phyloP scores from a whole-genome alignment of 208 protist species.

The Crithidia thermophila region DNA sequence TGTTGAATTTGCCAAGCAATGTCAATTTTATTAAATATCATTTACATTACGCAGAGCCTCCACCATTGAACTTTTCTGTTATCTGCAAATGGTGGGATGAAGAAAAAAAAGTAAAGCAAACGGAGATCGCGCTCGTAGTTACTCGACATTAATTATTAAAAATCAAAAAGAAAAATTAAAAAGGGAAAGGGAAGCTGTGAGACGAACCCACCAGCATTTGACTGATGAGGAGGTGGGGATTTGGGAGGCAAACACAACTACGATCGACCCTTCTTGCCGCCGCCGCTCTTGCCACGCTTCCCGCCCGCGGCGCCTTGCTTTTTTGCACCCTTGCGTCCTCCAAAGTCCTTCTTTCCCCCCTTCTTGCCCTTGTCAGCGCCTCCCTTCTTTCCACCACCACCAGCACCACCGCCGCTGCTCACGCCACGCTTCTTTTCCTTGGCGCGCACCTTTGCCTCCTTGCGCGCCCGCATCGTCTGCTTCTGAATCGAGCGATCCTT shows the following conservation, averaged over 20 bases:
- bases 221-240: background rate
- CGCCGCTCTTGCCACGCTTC: slow-evolving; percentile 4
- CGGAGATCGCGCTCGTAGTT: background rate
- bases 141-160: background rate
- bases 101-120: background rate
- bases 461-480: slow-evolving; percentile 38
- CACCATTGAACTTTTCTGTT: no score
- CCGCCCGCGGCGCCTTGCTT: slow-evolving; percentile 15
- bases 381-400: slow-evolving; percentile 8
- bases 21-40: no score
- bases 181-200: background rate
- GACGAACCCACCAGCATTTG: background rate
- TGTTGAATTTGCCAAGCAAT: no score
- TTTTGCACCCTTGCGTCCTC: background rate
- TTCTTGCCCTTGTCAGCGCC: slow-evolving; percentile 5
- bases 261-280: slow-evolving; percentile 10
- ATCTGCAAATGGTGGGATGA: no score
- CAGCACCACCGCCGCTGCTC: background rate
- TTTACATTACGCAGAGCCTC: no score
- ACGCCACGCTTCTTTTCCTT: slow-evolving; percentile 32
- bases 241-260: background rate
- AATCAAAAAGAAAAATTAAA: background rate
- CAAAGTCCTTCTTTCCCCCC: slow-evolving; percentile 8
- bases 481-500: slow-evolving; percentile 50
- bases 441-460: slow-evolving; percentile 28